Percentiles rank a stretch among this genome's conserved stretches.
These are phyloP conservation scores for Actinidia chinensis DNA, from an alignment of 179 eudicot species.

Conservation along the genomic window DNA sequence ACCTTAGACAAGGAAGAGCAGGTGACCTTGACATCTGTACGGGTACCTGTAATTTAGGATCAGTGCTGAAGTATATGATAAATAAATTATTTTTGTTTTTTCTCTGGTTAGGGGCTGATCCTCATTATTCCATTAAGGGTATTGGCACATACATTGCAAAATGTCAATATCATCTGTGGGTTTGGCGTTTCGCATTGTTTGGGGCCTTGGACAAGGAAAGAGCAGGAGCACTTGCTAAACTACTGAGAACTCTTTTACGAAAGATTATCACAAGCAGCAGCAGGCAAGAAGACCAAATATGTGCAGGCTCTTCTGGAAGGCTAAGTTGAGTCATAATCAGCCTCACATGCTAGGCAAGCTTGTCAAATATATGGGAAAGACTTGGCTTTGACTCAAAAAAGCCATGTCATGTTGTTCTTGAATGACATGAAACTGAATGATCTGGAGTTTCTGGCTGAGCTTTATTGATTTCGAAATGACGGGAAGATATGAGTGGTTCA, in stretches of 20 bases:
- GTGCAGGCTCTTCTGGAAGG: conserved; percentile 99
- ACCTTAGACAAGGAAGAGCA: conserved; percentile 97
- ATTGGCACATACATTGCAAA: no score
- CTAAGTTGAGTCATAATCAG: conserved; percentile 97
- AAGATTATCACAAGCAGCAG: conserved; percentile 94
- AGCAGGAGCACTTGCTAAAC: conserved; percentile 92
- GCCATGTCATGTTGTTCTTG: conserved; percentile 92
- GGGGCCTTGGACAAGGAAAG: no score
- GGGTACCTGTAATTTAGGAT: no score
- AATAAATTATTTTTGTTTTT: no score
- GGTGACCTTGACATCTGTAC: no score
- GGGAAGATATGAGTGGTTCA: conserved; percentile 99
- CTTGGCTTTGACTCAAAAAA: conserved; percentile 88
- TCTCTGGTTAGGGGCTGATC: no score
- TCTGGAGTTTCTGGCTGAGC: conserved; percentile 98
- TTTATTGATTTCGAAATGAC: conserved; percentile 94
- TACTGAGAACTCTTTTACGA: conserved; percentile 88
- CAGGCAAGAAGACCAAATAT: conserved; percentile 92
- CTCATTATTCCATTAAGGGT: no score
- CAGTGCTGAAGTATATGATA: no score
- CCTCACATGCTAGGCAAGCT: conserved; percentile 99
- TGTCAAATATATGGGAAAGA: conserved; percentile 93
- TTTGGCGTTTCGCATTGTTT: no score
- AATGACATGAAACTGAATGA: conserved; percentile 86
- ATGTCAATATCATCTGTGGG: no score